Conservation (phyloP, 306 rosid species). For the Citrullus mucosospermus region DNA sequence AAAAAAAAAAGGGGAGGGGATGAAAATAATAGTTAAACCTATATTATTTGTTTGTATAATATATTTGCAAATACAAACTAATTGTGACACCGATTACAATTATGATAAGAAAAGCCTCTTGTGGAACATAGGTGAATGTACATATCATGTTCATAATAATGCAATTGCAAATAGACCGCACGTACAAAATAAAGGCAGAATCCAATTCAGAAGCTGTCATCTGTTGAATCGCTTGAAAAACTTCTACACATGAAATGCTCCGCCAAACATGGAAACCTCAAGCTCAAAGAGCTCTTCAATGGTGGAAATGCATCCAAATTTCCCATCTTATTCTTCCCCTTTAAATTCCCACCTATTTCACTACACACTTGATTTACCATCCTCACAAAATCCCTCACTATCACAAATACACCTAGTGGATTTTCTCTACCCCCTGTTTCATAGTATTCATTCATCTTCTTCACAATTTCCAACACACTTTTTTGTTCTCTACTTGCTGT, state of each 20-base stretch:
- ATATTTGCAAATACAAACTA: no score
- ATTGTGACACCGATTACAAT: no score
- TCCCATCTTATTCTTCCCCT: constrained; percentile 16
- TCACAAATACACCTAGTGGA: constrained; percentile 46
- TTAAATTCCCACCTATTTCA: constrained; percentile 31
- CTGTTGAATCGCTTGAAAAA: background rate
- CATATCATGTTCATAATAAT: no score
- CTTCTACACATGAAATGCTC: background rate
- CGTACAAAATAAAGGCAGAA: background rate
- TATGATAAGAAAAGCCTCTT: no score
- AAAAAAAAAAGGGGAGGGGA: no score
- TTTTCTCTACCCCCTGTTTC: constrained; percentile 38
- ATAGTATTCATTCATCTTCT: constrained; percentile 50
- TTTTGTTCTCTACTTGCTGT: constrained; percentile 44
- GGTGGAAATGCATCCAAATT: background rate
- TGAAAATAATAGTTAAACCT: no score
- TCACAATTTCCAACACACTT: constrained; percentile 52
- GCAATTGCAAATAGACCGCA: no score
- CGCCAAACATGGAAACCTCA: background rate
- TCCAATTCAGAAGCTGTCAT: background rate
- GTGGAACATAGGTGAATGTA: no score
- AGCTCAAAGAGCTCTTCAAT: background rate
- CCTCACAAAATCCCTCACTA: constrained; percentile 52
- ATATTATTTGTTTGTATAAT: no score
- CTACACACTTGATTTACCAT: constrained; percentile 48